Evolutionary conservation across 192 early-diverging fungal species (phyloP).

Genomic region (Podila clonocystis): DNA sequence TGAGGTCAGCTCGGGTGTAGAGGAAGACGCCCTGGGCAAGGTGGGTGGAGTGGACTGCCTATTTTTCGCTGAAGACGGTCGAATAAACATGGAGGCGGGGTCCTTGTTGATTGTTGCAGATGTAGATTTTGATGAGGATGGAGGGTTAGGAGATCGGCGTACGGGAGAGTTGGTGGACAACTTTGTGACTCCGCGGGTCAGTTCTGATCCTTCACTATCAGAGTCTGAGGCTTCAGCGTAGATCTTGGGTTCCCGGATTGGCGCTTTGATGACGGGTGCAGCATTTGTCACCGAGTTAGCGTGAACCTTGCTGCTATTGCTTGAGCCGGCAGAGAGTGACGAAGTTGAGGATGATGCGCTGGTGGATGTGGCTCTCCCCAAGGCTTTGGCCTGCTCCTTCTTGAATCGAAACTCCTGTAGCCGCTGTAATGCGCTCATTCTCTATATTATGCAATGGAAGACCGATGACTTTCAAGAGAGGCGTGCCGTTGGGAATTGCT

Average conservation of each 20-base stretch:
- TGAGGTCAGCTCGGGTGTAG: background rate
- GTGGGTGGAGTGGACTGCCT: background rate
- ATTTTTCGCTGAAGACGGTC: background rate
- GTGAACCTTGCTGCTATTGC: no score
- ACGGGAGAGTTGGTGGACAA: background rate
- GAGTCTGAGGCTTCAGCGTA: background rate
- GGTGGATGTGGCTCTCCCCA: background rate
- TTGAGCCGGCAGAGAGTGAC: no score
- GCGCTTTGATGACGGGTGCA: background rate
- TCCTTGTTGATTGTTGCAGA: background rate
- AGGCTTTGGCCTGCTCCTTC: constrained; percentile 1
- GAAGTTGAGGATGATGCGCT: background rate
- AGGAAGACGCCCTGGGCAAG: background rate
- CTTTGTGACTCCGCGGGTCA: background rate
- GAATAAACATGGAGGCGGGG: background rate
- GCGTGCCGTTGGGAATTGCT: no score
- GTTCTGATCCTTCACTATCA: background rate
- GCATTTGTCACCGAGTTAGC: no score
- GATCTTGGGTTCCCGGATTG: background rate
- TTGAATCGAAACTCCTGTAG: constrained; percentile 45
- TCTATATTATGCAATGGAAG: constrained; percentile 2
- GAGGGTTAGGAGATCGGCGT: background rate
- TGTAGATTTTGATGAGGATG: background rate
- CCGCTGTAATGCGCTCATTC: constrained; percentile 33
- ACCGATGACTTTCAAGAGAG: no score